phyloP scores from a whole-genome alignment of 371 early-diverging fungal genomes.

The Mucor lusitanicus region DNA sequence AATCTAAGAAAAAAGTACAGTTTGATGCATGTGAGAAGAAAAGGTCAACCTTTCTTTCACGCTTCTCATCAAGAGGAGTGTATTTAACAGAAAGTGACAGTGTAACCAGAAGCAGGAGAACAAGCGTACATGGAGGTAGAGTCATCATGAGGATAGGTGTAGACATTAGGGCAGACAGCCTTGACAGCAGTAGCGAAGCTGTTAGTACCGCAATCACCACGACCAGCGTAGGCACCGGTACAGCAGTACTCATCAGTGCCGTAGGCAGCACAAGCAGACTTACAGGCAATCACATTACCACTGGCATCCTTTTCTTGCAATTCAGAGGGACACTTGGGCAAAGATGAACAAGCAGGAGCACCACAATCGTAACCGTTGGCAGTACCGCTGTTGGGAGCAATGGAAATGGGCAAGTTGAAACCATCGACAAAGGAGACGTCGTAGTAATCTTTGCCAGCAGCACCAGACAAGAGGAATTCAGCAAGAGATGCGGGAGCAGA shows the following conservation, averaged over 20 bases:
- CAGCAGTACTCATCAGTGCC: slow-evolving; percentile 31
- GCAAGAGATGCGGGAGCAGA: slow-evolving; percentile 38
- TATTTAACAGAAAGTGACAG: slow-evolving; percentile 24
- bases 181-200: slow-evolving; percentile 17
- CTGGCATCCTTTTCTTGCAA: slow-evolving; percentile 28
- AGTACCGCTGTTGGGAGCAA: slow-evolving; percentile 26
- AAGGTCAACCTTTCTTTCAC: neutral
- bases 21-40: neutral
- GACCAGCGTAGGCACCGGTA: slow-evolving; percentile 17
- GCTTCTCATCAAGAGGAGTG: neutral
- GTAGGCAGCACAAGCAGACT: slow-evolving; percentile 28
- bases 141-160: slow-evolving; percentile 26
- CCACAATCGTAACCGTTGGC: slow-evolving; percentile 35
- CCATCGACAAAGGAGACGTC: slow-evolving; percentile 46
- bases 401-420: slow-evolving; percentile 34
- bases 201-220: slow-evolving; percentile 19
- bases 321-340: slow-evolving; percentile 34
- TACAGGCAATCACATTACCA: slow-evolving; percentile 36
- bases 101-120: slow-evolving; percentile 20
- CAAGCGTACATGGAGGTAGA: slow-evolving; percentile 33
- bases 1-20: neutral
- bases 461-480: slow-evolving; percentile 25
- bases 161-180: slow-evolving; percentile 27
- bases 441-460: slow-evolving; percentile 30
- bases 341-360: slow-evolving; percentile 24